phyloP scores from a whole-genome alignment of 2,329 filamentous ascomycete species.

The Graphilbum ipis-grandicollis region DNA sequence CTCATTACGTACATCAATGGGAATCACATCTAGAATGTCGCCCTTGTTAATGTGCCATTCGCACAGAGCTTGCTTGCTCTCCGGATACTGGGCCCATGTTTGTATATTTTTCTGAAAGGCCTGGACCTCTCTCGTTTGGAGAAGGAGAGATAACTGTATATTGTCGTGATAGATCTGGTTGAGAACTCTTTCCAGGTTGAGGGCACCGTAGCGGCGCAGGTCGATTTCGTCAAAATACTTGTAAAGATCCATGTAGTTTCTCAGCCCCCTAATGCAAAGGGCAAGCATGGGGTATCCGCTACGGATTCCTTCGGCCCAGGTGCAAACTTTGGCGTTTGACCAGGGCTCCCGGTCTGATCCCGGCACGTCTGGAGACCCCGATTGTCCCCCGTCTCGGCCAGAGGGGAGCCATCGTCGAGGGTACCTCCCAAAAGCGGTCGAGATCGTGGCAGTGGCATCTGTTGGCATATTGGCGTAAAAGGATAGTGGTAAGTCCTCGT shows the following conservation, averaged over 20 bases:
- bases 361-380: no score
- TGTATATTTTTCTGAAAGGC: conserved; percentile 7
- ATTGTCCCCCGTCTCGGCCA: no score
- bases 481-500: not conserved
- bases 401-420: conserved; percentile 1
- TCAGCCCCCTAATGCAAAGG: conserved; percentile 15
- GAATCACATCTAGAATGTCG: not conserved
- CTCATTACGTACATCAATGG: not conserved
- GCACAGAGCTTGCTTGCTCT: not conserved
- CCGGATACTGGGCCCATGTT: conserved; percentile 16
- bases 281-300: conserved; percentile 2
- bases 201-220: conserved; percentile 26
- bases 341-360: conserved; percentile 13
- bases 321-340: conserved; percentile 18
- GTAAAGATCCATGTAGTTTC: conserved; percentile 21
- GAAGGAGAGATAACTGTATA: not conserved
- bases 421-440: conserved; percentile 16
- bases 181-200: conserved; percentile 30
- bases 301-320: conserved; percentile 13
- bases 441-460: conserved; percentile 18
- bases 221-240: conserved; percentile 29
- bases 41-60: not conserved
- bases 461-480: conserved; percentile 10
- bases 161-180: conserved; percentile 18
- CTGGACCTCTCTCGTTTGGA: not conserved